Base-by-base conservation (phyloP, 139 green algal genomes). In the Chlamydomonas incerta region DNA sequence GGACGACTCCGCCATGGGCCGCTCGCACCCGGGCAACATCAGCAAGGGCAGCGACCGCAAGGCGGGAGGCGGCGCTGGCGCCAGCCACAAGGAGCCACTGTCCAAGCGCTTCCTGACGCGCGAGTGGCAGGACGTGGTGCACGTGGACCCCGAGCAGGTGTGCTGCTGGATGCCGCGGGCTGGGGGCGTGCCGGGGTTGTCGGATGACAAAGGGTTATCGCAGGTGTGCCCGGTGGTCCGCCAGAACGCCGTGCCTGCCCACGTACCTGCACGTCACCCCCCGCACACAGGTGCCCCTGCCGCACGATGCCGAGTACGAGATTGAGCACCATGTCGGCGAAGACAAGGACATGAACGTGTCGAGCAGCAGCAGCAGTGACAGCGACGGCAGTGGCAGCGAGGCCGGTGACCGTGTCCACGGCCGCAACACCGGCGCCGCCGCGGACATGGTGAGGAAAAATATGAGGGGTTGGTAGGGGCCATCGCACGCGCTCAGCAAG, bases 291-390 rank as follows among this genome's bases (percentile, higher is more conserved):
- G 81, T 87, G 70, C 81, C 81, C 47, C 65, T 87, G 17, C 81
- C 81, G n/a, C 37, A 80, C 41, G 81, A 87, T 60, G 71, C 46
- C 2, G 81, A 80, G 4, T 87, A 80, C 46, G 81, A 87, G n/a
- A 77, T 79, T 26, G 80, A 86, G 3, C 68, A 86, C 46, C 71
- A 87, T 55, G 6, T 62, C 37, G 81, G 60, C 21, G 58, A 87
- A 3, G 80, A 86, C 26, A 86, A 86, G 80, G 80, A 86, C 68
- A 79, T 86, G 68, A 26, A 34, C 24, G 68, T 86, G 47, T 66
- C 35, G 8, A 79, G 68, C 68, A 35, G 26, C 0, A 69, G 47
- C 65, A 69, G 46, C 47, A 9, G 68, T 31, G 66, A 75, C 34
- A n/a, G 31, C 65, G 79, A 85, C 50, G 66, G 79, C 47, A 68